Conservation (phyloP, 2,329 filamentous ascomycete genomes). For the Neofusicoccum cordaticola region DNA sequence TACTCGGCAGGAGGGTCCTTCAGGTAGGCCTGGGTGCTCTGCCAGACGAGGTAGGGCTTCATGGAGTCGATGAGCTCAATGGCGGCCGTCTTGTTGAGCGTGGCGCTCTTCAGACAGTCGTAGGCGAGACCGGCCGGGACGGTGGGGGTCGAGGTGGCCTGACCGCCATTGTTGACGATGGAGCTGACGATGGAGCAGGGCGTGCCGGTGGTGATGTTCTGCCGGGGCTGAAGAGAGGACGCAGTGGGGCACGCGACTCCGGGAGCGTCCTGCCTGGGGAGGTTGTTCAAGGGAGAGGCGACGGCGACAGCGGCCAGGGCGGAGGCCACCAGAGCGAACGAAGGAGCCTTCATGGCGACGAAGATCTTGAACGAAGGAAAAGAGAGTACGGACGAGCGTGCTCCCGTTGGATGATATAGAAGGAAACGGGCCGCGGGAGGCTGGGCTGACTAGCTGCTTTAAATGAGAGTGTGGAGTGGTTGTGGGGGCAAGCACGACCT, state of each 20-base stretch:
- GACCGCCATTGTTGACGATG: background rate
- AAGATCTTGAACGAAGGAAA: slow-evolving; percentile 11
- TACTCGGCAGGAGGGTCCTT: slow-evolving; percentile 47
- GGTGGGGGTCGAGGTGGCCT: slow-evolving; percentile 29
- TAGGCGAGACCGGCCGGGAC: slow-evolving; percentile 45
- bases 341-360: slow-evolving; percentile 10
- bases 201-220: slow-evolving; percentile 1
- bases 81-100: slow-evolving; percentile 43
- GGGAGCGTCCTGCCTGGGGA: background rate
- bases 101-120: slow-evolving; percentile 46
- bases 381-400: background rate
- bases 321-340: slow-evolving; percentile 3
- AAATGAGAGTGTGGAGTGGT: slow-evolving; percentile 10
- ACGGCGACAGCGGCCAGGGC: background rate
- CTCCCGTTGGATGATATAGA: slow-evolving; percentile 11
- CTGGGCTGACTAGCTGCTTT: background rate
- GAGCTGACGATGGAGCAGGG: slow-evolving; percentile 16
- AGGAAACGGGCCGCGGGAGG: background rate
- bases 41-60: slow-evolving; percentile 47
- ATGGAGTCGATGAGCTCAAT: slow-evolving; percentile 42
- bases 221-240: background rate
- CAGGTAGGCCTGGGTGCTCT: slow-evolving; percentile 44
- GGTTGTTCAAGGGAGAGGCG: slow-evolving; percentile 2
- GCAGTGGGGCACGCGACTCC: background rate
- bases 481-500: slow-evolving; percentile 11